phyloP scores from a whole-genome alignment of 208 protist species.

The Leishmania arabica region DNA sequence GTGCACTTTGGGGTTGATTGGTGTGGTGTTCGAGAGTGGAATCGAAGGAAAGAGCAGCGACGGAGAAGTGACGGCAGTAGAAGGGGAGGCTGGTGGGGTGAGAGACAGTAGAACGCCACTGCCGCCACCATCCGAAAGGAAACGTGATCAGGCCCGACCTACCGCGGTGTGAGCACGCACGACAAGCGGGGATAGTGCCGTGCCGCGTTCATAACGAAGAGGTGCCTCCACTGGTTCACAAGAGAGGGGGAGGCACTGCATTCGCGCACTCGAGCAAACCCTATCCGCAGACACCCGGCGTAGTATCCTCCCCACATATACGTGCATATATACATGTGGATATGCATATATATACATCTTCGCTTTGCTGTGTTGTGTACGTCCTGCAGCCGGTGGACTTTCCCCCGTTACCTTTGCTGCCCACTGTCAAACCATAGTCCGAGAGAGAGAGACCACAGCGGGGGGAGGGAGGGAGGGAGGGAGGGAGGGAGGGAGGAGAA shows the following conservation, averaged over 20 bases:
- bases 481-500: background rate
- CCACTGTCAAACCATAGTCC: background rate
- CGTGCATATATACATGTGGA: no score
- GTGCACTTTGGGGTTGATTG: background rate
- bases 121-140: background rate
- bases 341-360: no score
- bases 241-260: background rate
- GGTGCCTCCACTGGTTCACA: background rate
- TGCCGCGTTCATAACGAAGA: background rate
- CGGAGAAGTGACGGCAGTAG: background rate
- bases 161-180: background rate
- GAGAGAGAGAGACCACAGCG: background rate
- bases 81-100: background rate
- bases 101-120: background rate
- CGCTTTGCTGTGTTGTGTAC: background rate
- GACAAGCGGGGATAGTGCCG: background rate
- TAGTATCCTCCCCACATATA: background rate
- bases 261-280: background rate
- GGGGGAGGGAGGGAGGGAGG: no score
- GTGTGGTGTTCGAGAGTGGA: background rate
- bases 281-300: background rate
- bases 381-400: background rate
- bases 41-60: background rate
- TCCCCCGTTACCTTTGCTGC: background rate
- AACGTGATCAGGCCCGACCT: background rate